phyloP scores from a whole-genome alignment of 257 asterid genomes.

The Solanum appendiculatum region DNA sequence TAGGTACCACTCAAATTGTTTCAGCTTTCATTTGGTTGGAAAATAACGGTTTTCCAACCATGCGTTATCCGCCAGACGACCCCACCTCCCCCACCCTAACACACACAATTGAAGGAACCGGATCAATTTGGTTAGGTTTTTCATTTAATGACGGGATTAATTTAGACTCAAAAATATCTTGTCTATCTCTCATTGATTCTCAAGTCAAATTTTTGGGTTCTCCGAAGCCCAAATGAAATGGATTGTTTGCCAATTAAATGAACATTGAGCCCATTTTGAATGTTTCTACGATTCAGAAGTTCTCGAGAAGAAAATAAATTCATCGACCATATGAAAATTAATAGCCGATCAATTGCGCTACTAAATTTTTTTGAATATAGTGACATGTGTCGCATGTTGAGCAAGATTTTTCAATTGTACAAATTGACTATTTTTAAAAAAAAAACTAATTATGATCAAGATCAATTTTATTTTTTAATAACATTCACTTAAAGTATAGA shows the following conservation, averaged over 20 bases:
- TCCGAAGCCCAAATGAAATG: background rate
- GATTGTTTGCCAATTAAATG: background rate
- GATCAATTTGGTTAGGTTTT: background rate
- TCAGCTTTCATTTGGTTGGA: slow-evolving; percentile 6
- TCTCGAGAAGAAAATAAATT: too few relatives aligned
- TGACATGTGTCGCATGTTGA: background rate
- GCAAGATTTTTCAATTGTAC: background rate
- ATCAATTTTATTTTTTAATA: too few relatives aligned
- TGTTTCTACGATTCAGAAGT: too few relatives aligned
- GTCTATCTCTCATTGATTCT: too few relatives aligned
- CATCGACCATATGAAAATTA: background rate
- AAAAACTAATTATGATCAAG: background rate
- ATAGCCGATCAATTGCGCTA: background rate
- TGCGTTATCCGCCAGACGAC: background rate
- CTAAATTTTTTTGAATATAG: too few relatives aligned
- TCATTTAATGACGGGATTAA: too few relatives aligned
- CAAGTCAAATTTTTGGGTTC: background rate
- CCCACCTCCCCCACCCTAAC: background rate
- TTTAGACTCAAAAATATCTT: background rate
- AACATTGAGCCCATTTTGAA: too few relatives aligned
- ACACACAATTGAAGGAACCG: background rate
- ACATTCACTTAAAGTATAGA: background rate
- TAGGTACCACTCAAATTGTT: background rate
- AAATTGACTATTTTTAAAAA: background rate
- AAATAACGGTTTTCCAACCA: slow-evolving; percentile 11